Evolutionary conservation across 768 basidiomycete species (phyloP), one percentile per base, ranked within the genome.

Genomic region (Candolleomyces efflorescens): DNA sequence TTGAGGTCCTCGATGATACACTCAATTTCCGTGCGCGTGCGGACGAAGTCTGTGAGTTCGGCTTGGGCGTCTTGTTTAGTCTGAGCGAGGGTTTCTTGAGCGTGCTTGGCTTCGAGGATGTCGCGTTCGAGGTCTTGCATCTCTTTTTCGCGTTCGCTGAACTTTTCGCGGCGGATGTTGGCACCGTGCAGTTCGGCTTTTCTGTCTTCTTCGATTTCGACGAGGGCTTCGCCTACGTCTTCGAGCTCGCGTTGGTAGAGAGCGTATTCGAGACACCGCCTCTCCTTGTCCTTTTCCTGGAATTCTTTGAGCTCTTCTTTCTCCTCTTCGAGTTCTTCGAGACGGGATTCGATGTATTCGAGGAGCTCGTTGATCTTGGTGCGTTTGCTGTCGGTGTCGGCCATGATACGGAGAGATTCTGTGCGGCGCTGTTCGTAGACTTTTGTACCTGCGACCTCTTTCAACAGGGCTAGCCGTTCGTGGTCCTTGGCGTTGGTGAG

Each of bases 271-370:
- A 98, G 76, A 69, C 94, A 96, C 41, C 96, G 80, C 38, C 96
- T 78, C 59, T 98, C 93, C 70, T 93, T 92, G 68, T 99, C 97
- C 68, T 94, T 94, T 61, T 92, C 87, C 69, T 97, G 94, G 67
- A 92, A 99, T 69, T 97, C 94, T 68, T 95, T 96, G 56, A 99
- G 73, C 68, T 99, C 97, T 62, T 96, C 92, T 69, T 98, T 98
- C 74, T 99, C 97, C 66, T 97, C 94, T 67, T 99, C 96, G 6
- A 98, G 86, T 71, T 98, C 96, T 2, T 79, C 75, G 53, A 99
- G 75, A 2, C 95, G 85, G 9, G 90, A 87, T 60, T 98, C 93
- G 66, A 98, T 98, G 67, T 91, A 93, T 2, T 88, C 85, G 18
- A 98, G 80, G 10, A 97, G 75, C 63, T 98, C 95, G 64, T 80